phyloP scores from a whole-genome alignment of 345 rosid genomes.

The Sonneratia caseolaris region DNA sequence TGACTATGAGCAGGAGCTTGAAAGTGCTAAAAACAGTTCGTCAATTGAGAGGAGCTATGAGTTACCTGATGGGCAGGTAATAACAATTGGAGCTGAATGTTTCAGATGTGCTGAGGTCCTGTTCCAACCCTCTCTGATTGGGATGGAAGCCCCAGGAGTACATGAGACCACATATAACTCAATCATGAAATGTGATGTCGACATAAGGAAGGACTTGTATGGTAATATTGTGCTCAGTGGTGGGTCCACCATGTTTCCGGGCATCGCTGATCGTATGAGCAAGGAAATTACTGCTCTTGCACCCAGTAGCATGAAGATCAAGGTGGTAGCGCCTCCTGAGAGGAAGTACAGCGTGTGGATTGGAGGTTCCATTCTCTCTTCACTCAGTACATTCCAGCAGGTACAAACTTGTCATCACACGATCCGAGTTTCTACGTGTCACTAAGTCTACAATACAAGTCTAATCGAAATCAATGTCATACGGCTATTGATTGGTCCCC shows the following conservation, averaged over 20 bases:
- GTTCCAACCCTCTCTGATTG: constrained; percentile 27
- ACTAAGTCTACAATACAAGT: neutral
- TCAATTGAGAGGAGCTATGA: constrained; percentile 26
- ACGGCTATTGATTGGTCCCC: neutral
- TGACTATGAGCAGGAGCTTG: constrained; percentile 28
- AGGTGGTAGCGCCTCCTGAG: constrained; percentile 31
- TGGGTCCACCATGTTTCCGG: constrained; percentile 29
- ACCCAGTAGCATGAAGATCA: constrained; percentile 26
- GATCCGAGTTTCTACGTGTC: neutral
- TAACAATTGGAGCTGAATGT: constrained; percentile 27
- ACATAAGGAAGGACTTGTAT: constrained; percentile 25
- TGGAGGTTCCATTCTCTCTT: constrained; percentile 26
- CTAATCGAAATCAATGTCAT: neutral
- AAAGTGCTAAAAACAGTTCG: constrained; percentile 29
- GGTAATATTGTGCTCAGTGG: constrained; percentile 29
- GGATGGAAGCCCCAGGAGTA: constrained; percentile 33
- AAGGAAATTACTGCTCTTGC: constrained; percentile 30
- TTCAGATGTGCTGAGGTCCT: constrained; percentile 31
- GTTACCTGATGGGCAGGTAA: constrained; percentile 28
- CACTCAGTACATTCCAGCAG: constrained; percentile 33
- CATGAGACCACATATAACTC: constrained; percentile 33
- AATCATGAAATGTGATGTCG: constrained; percentile 29
- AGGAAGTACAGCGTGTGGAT: constrained; percentile 31
- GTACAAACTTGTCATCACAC: constrained; percentile 6
- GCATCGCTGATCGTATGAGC: constrained; percentile 30